A percentile compares a stretch with the other conserved stretches of the same genome.
Evolutionary conservation across 2,329 filamentous ascomycete species (phyloP).

Genomic region (Bipolaris oryzae): DNA sequence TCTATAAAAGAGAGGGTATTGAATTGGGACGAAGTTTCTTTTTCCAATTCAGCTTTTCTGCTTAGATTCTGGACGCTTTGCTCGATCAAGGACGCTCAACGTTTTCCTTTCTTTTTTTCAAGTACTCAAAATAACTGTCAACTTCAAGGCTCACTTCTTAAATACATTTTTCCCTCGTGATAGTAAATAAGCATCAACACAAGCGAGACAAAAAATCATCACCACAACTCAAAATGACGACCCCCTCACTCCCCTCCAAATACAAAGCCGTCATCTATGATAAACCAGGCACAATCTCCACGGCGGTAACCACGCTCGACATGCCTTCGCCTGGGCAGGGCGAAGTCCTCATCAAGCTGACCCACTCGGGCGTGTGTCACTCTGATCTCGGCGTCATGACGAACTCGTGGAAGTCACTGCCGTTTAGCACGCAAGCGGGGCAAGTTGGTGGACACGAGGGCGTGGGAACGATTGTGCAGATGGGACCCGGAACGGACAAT

Average conservation of each 20-base stretch:
- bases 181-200: background rate
- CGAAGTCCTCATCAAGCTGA: slow-evolving; percentile 67
- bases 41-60: no score
- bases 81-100: no score
- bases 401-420: slow-evolving; percentile 61
- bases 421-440: slow-evolving; percentile 63
- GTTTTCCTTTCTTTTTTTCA: background rate
- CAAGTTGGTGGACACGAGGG: slow-evolving; percentile 75
- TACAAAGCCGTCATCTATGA: slow-evolving; percentile 70
- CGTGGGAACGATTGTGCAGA: slow-evolving; percentile 67
- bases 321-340: slow-evolving; percentile 68
- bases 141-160: background rate
- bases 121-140: no score
- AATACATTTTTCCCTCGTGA: no score
- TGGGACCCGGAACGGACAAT: slow-evolving; percentile 65
- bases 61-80: no score
- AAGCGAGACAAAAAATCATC: background rate
- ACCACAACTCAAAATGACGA: background rate
- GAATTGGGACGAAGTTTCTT: no score
- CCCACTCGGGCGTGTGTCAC: slow-evolving; percentile 70
- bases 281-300: slow-evolving; percentile 68
- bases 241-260: slow-evolving; percentile 55
- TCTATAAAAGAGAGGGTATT: no score
- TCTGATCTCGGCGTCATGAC: slow-evolving; percentile 62
- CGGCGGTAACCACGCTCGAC: slow-evolving; percentile 67